These are phyloP conservation scores for Globisporangium acanthophoron DNA, from an alignment of 352 stramenopile species.

Conservation along the genomic window DNA sequence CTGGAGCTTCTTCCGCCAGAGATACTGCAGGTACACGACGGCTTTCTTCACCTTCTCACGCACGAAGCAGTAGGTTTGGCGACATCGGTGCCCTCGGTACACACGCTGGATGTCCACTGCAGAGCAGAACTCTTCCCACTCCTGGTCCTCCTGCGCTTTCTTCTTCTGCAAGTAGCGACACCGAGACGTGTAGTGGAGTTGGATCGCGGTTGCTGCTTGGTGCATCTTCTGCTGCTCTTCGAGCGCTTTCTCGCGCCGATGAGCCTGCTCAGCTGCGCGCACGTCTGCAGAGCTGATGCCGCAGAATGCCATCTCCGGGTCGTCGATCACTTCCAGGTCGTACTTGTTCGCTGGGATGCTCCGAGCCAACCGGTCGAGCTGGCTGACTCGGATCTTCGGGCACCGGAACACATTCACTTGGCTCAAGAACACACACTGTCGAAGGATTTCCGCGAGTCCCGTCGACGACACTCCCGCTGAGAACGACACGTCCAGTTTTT, in stretches of 20 bases:
- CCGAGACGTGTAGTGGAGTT: constrained; percentile 33
- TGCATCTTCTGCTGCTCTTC: constrained; percentile 13
- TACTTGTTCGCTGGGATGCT: constrained; percentile 24
- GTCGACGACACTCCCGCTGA: constrained; percentile 23
- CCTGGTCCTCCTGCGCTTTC: constrained; percentile 14
- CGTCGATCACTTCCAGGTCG: constrained; percentile 42
- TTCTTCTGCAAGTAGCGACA: constrained; percentile 21
- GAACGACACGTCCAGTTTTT: constrained; percentile 35
- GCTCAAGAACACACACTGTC: constrained; percentile 34
- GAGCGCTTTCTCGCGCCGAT: constrained; percentile 27
- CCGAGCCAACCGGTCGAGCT: constrained; percentile 23
- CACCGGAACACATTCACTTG: constrained; percentile 46
- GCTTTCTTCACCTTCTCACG: constrained; percentile 25
- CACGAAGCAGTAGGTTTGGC: constrained; percentile 36
- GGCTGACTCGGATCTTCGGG: constrained; percentile 18
- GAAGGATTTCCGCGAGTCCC: constrained; percentile 25
- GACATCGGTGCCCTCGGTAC: constrained; percentile 31
- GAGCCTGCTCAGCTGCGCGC: constrained; percentile 24
- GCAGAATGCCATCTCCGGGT: constrained; percentile 28
- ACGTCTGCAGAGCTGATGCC: constrained; percentile 39
- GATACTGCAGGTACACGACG: constrained; percentile 52
- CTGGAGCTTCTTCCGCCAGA: constrained; percentile 42
- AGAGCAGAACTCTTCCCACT: constrained; percentile 46
- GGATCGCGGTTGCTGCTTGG: constrained; percentile 32
- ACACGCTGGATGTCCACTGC: constrained; percentile 60